Evolutionary conservation across 176 grass and related monocot genomes (phyloP), one percentile per base, ranked within the genome.

Genomic region (Zea luxurians): DNA sequence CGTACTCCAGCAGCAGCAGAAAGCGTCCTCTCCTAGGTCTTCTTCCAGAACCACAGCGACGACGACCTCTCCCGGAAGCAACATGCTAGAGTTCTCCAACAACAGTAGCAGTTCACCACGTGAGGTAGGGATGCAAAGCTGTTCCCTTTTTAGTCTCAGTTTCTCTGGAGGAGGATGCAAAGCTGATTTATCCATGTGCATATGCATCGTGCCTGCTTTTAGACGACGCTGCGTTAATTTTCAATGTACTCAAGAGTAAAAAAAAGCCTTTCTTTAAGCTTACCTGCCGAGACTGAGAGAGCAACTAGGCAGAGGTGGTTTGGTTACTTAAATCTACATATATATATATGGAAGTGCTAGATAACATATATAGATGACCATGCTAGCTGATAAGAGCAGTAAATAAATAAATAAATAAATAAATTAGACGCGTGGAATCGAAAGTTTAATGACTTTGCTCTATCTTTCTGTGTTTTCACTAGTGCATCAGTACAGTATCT

Each of bases 31-130:
- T 61, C 86, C 90, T 41, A 89, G 84, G 82, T 90, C 94, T 80
- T 97, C 86, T 34, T 81, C 81, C 68, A 64, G 90, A 43, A 92
- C 91, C n/a, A 77, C 94, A 34, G 71, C 76, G 10, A 58, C 55
- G 17, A 80, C 55, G 7, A 80, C 64, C 47, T 71, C 85, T 54
- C 69, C 79, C 8, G 87, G 82, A 65, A 93, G 83, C 71, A 94
- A 79, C 87, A 81, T 87, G 75, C 37, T 90, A 45, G 91, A 95
- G 62, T 99, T 90, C 83, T 92, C 96, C 64, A 90, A 94, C 81
- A 86, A 73, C 78, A 70, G 20, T 66, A 85, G 67, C 58, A 62
- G 57, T 37, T 89, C 84, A 53, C 70, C 86, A 79, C 72, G 88
- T 84, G 81, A 80, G 81, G 78, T 85, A 92, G 70, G 63, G 64